These are phyloP conservation scores for Populus davidiana DNA, from an alignment of 345 rosid species.

Conservation along the genomic window DNA sequence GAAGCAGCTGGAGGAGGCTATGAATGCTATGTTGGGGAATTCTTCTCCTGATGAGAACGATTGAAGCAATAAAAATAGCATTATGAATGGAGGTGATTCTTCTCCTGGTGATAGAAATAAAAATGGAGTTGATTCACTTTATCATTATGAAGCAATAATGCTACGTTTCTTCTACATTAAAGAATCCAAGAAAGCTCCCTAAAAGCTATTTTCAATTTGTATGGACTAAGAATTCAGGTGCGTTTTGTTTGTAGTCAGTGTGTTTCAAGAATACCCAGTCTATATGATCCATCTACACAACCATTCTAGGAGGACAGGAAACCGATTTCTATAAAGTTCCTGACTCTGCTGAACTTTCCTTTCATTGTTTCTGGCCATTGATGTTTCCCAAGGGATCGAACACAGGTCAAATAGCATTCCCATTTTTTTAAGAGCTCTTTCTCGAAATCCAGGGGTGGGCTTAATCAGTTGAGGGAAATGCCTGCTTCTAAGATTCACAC, in stretches of 20 bases:
- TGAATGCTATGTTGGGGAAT: conserved; percentile 49
- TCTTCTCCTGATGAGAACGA: conserved; percentile 26
- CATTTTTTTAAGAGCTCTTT: too few species aligned
- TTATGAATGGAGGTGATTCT: too few species aligned
- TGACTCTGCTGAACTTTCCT: neutral
- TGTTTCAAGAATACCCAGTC: conserved; percentile 72
- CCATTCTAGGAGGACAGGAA: conserved; percentile 75
- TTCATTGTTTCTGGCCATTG: neutral
- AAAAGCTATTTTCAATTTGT: too few species aligned
- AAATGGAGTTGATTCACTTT: conserved; percentile 44
- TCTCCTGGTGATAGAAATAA: too few species aligned
- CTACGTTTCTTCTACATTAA: too few species aligned
- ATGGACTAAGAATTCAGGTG: too few species aligned
- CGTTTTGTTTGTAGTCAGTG: too few species aligned
- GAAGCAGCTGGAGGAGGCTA: conserved; percentile 55
- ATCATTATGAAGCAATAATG: conserved; percentile 4
- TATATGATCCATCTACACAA: conserved; percentile 75
- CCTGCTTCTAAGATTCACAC: neutral
- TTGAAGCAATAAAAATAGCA: too few species aligned
- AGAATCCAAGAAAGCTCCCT: too few species aligned
- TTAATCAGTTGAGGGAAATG: neutral
- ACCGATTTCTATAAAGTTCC: conserved; percentile 17
- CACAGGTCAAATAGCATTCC: too few species aligned
- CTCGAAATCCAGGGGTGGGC: neutral
- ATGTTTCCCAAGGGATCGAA: neutral